phyloP scores from a whole-genome alignment of 2,329 filamentous ascomycete species.

The Raffaelea arxii region DNA sequence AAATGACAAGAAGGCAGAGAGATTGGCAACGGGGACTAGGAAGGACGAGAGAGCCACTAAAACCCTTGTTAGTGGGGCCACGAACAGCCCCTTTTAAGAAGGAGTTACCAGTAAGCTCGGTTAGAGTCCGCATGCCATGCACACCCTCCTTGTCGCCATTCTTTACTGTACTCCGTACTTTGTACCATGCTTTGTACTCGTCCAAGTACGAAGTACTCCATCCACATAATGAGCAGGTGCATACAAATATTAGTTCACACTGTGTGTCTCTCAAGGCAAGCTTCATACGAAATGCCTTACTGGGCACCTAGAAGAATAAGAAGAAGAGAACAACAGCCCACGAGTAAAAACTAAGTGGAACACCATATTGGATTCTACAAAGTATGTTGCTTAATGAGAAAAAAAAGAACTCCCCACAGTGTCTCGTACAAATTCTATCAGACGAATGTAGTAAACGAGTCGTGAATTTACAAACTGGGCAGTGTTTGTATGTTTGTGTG shows the following conservation, averaged over 20 bases:
- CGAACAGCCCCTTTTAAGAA: slow-evolving; percentile 9
- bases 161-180: neutral
- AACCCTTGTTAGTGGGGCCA: slow-evolving; percentile 10
- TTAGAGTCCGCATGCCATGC: slow-evolving; percentile 11
- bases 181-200: neutral
- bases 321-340: too few species aligned
- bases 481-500: neutral
- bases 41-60: slow-evolving; percentile 11
- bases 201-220: neutral
- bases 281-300: neutral
- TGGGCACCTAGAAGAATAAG: neutral
- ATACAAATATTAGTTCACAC: too few species aligned
- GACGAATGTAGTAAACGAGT: too few species aligned
- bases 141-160: neutral
- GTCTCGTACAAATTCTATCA: neutral
- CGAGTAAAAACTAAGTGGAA: too few species aligned
- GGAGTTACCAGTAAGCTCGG: slow-evolving; percentile 13
- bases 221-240: neutral
- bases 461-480: neutral
- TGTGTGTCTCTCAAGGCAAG: neutral
- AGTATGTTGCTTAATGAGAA: too few species aligned
- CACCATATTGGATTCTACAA: too few species aligned
- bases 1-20: slow-evolving; percentile 5
- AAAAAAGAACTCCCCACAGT: neutral
- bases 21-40: slow-evolving; percentile 13